These are phyloP conservation scores for Rhodotorula kratochvilovae DNA, from an alignment of 768 basidiomycete genomes.

Conservation along the genomic window DNA sequence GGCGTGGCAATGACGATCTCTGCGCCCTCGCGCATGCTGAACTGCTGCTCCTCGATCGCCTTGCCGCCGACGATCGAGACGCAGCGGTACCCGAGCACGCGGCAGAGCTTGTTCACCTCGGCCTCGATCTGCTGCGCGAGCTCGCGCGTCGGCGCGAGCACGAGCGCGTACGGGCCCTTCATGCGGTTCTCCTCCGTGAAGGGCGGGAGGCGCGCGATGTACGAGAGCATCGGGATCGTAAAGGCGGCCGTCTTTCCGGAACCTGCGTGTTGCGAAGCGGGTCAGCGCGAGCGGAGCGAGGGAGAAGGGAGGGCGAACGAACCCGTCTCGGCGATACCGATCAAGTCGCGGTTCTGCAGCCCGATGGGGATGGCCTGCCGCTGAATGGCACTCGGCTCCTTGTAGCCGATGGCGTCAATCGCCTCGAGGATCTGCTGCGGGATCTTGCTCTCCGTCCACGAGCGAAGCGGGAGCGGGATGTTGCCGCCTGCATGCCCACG, in stretches of 20 bases:
- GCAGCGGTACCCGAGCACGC: conserved; percentile 81
- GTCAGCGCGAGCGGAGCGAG: background rate
- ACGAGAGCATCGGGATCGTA: conserved; percentile 94
- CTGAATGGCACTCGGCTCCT: conserved; percentile 94
- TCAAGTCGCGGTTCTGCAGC: conserved; percentile 89
- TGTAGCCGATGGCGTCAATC: conserved; percentile 89
- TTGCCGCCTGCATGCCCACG: conserved; percentile 61
- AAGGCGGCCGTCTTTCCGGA: conserved; percentile 99
- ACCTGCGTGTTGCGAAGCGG: conserved; percentile 53
- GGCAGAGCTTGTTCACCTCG: conserved; percentile 86
- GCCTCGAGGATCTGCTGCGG: conserved; percentile 71
- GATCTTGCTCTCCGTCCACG: conserved; percentile 83
- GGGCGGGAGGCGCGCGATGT: conserved; percentile 78
- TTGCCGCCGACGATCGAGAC: conserved; percentile 99
- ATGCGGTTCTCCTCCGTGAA: conserved; percentile 90
- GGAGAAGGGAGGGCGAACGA: background rate
- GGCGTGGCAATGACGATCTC: conserved; percentile 99
- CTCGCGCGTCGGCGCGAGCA: conserved; percentile 95
- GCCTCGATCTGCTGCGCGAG: conserved; percentile 94
- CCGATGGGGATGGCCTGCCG: conserved; percentile 99
- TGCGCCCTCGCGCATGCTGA: conserved; percentile 93
- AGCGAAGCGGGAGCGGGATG: conserved; percentile 87
- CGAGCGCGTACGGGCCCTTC: conserved; percentile 86
- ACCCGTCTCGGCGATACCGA: conserved; percentile 99
- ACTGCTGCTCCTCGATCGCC: conserved; percentile 94